These are phyloP conservation scores for Chlorella vulgaris DNA, from an alignment of 139 green algal genomes.

Conservation along the genomic window DNA sequence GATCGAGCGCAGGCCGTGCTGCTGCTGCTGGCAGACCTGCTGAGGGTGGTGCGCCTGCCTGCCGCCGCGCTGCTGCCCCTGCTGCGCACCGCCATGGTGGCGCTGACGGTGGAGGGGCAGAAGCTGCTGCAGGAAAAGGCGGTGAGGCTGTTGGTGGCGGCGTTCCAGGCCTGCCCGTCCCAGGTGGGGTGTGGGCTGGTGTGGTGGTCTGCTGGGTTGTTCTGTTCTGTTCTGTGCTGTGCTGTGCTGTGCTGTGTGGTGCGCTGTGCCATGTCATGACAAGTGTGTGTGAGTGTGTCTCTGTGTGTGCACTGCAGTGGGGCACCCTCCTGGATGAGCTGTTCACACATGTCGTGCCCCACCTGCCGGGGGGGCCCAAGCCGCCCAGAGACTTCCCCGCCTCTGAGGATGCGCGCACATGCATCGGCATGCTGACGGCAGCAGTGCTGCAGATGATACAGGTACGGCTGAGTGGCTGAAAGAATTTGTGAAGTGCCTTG, in stretches of 20 bases:
- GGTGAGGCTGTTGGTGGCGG: constrained; percentile 47
- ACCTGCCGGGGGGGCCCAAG: constrained; percentile 8
- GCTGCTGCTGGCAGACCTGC: constrained; percentile 44
- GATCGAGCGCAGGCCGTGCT: constrained; percentile 40
- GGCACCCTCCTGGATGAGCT: constrained; percentile 62
- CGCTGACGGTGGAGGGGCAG: constrained; percentile 60
- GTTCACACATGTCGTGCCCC: constrained; percentile 30
- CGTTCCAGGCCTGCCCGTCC: constrained; percentile 47
- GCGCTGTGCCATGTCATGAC: no score
- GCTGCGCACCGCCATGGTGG: constrained; percentile 50
- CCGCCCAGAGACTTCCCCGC: constrained; percentile 32
- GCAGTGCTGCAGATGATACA: constrained; percentile 80
- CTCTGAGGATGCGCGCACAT: constrained; percentile 7
- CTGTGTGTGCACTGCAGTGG: no score
- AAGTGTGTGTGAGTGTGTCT: no score
- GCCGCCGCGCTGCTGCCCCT: constrained; percentile 61
- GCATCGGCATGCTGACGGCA: constrained; percentile 65
- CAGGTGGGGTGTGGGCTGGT: background rate
- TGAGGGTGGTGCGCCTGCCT: constrained; percentile 42
- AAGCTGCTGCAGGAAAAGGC: constrained; percentile 65
- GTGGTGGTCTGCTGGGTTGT: background rate
- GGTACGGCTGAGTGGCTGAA: constrained; percentile 29
- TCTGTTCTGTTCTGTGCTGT: no score
- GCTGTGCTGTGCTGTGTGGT: no score
- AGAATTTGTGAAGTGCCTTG: background rate